Conservation (phyloP, 2,329 filamentous ascomycete genomes). For the Mycosphaerelloides madeirae region DNA sequence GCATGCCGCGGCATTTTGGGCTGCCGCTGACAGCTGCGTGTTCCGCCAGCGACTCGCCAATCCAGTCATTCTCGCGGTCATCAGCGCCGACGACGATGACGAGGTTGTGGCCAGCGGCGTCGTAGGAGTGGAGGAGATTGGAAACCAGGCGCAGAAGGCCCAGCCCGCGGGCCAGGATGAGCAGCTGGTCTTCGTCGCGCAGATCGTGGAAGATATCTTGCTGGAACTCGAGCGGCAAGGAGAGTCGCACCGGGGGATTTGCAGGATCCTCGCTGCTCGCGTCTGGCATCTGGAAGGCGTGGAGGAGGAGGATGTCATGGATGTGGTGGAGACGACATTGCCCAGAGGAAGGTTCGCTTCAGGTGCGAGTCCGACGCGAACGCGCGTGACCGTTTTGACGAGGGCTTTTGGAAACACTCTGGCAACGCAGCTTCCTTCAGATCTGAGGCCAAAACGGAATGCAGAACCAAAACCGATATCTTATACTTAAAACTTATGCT, state of each 20-base stretch:
- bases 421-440: too few species aligned
- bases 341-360: too few species aligned
- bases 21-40: slow-evolving; percentile 86
- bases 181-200: slow-evolving; percentile 84
- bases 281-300: not conserved
- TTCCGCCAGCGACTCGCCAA: slow-evolving; percentile 91
- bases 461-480: too few species aligned
- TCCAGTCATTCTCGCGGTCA: slow-evolving; percentile 92
- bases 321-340: too few species aligned
- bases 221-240: slow-evolving; percentile 81
- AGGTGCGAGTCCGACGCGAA: too few species aligned
- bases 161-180: slow-evolving; percentile 85
- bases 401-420: too few species aligned
- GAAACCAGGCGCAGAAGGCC: slow-evolving; percentile 87
- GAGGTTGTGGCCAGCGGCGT: slow-evolving; percentile 90
- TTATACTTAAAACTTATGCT: too few species aligned
- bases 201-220: slow-evolving; percentile 91
- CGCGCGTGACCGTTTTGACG: too few species aligned
- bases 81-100: slow-evolving; percentile 85
- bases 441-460: too few species aligned
- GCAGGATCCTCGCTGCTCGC: not conserved
- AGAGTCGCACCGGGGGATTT: slow-evolving; percentile 66
- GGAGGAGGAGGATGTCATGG: too few species aligned
- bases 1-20: slow-evolving; percentile 76
- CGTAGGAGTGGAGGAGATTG: slow-evolving; percentile 95